Conservation (phyloP, 1,284 basidiomycete species). For the Calocybe gambosa region DNA sequence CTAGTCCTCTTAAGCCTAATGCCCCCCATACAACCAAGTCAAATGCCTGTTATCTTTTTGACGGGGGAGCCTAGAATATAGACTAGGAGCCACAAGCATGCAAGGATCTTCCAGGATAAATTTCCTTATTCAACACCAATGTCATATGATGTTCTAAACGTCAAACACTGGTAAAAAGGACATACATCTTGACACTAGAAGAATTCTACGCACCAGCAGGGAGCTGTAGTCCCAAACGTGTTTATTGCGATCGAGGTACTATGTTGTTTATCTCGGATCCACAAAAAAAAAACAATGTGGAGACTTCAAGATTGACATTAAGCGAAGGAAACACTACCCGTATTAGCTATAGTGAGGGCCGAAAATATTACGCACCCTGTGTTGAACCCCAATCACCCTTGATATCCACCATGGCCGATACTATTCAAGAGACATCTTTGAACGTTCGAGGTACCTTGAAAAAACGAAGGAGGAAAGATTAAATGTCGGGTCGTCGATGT, state of each 20-base stretch:
- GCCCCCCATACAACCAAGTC: neutral
- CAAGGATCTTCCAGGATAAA: neutral
- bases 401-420: neutral
- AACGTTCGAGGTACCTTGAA: neutral
- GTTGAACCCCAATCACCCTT: neutral
- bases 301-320: neutral
- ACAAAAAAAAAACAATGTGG: neutral
- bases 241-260: neutral
- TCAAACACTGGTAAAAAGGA: neutral
- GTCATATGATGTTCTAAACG: neutral
- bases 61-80: neutral
- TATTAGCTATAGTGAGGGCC: neutral
- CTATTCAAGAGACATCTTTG: neutral
- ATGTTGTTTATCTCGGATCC: slow-evolving; percentile 1
- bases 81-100: neutral
- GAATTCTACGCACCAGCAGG: neutral
- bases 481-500: neutral
- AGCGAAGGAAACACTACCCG: neutral
- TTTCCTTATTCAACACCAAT: neutral
- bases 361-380: neutral
- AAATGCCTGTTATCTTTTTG: neutral
- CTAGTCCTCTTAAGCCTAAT: slow-evolving; percentile 1
- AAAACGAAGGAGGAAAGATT: neutral
- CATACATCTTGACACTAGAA: slow-evolving; percentile 1
- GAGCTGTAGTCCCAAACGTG: neutral